Evolutionary conservation across 2,329 filamentous ascomycete species (phyloP).

Genomic region (Westerdykella ornata): DNA sequence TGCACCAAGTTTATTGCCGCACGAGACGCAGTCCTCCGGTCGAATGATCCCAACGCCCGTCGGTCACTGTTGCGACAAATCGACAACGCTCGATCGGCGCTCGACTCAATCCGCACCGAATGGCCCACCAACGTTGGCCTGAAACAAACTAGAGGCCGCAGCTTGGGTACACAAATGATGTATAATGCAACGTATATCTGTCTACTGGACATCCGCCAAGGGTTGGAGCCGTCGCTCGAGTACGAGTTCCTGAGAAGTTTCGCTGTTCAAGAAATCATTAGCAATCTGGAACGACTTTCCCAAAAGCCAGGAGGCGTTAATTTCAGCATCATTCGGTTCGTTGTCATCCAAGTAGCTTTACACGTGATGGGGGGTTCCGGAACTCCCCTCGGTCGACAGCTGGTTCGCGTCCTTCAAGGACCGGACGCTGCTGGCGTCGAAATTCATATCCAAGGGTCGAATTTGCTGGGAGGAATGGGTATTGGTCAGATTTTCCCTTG

Average conservation of each 20-base stretch:
- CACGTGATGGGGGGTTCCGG: slow-evolving; percentile 19
- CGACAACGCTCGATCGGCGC: slow-evolving; percentile 2
- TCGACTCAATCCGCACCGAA: not conserved
- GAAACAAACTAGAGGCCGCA: not conserved
- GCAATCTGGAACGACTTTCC: slow-evolving; percentile 16
- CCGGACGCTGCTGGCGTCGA: too few relatives aligned
- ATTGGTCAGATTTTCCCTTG: too few relatives aligned
- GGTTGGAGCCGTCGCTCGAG: slow-evolving; percentile 12
- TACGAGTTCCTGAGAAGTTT: slow-evolving; percentile 11
- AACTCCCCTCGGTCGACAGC: slow-evolving; percentile 16
- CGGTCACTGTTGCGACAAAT: slow-evolving; percentile 8
- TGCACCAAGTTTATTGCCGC: slow-evolving; percentile 16
- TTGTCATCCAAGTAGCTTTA: slow-evolving; percentile 24
- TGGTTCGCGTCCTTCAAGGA: slow-evolving; percentile 10
- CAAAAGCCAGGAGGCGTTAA: slow-evolving; percentile 12
- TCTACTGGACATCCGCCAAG: slow-evolving; percentile 16
- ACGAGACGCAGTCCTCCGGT: slow-evolving; percentile 5
- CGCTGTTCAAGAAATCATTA: slow-evolving; percentile 16
- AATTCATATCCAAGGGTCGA: too few relatives aligned
- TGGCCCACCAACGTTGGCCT: not conserved
- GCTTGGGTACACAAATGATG: slow-evolving; percentile 17
- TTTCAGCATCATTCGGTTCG: slow-evolving; percentile 21
- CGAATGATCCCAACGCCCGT: not conserved
- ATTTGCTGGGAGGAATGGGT: too few relatives aligned
- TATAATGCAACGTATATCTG: slow-evolving; percentile 20